phyloP scores from a whole-genome alignment of 176 grass and related monocot species.

The Luzula sylvatica region DNA sequence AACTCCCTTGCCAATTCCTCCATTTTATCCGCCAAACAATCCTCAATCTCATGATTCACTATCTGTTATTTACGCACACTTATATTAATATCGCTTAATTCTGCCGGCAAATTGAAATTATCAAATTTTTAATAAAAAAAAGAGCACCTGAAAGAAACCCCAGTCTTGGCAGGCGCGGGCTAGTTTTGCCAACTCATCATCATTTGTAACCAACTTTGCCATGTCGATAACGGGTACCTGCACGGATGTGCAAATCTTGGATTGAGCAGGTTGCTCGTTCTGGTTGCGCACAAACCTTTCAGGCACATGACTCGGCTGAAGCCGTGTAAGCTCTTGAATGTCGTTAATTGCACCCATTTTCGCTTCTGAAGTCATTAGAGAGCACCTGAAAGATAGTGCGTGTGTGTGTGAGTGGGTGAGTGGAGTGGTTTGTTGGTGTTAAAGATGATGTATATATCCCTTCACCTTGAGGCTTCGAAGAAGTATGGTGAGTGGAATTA shows the following conservation, averaged over 20 bases:
- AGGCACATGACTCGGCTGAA: constrained; percentile 24
- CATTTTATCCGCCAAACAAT: constrained; percentile 45
- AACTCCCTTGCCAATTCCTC: constrained; percentile 46
- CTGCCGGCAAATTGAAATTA: not conserved
- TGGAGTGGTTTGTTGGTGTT: not conserved
- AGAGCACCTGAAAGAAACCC: constrained; percentile 75
- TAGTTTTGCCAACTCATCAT: constrained; percentile 37
- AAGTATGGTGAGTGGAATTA: not conserved
- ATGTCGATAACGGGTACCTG: constrained; percentile 59
- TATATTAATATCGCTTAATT: not conserved
- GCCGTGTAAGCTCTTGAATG: constrained; percentile 58
- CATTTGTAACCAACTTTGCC: constrained; percentile 23
- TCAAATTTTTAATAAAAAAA: not conserved
- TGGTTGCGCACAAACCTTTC: constrained; percentile 51
- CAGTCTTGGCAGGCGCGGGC: constrained; percentile 57
- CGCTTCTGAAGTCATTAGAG: not conserved
- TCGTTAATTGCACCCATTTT: constrained; percentile 45
- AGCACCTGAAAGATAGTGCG: not conserved
- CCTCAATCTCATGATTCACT: constrained; percentile 63
- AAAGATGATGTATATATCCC: too few species aligned
- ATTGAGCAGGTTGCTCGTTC: constrained; percentile 33
- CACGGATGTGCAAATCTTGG: constrained; percentile 1
- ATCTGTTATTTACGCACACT: constrained; percentile 21
- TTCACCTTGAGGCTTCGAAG: too few species aligned
- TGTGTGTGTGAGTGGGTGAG: not conserved